Base-by-base conservation (phyloP, 2,329 filamentous ascomycete genomes). In the Colletotrichum gigasporum region DNA sequence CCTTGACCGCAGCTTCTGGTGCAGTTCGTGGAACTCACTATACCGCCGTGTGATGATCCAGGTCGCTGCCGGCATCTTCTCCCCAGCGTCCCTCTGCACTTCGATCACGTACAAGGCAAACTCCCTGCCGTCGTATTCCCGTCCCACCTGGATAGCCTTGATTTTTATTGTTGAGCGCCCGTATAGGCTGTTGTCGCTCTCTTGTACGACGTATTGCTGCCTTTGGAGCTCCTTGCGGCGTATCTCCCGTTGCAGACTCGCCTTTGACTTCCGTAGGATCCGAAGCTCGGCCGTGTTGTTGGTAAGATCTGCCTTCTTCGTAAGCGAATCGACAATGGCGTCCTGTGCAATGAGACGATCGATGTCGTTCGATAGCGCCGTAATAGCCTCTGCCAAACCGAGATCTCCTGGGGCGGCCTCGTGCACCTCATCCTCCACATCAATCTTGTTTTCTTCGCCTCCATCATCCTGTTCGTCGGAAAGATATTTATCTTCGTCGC, bases 101-200 rank as follows among this genome's bases (percentile, higher is more conserved):
- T 99, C 95, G 60, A 99, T 88, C 30, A 97, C 90, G 76, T 97
- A 99, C 65, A 97, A 83, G 8, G 95, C 96, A 74, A 91, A 99
- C 73, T 99, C 96, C 70, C 93, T 91, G 6, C 95, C 95, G 71
- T 97, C 94, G 26, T 95, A 91, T 69, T 98, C 96, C 66, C 90
- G 91, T 5, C 94, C 95, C 12, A 97, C 93, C 79, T 97, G 93
- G 56, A 97, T 94, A 0, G 92, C 93, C 73, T 96, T 96, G 74
- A 99, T 97, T 70, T 87, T 91, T 71, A 98, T 89, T 0, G 89
- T 93, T 2, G 96, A 95, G 16, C 95, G 91, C 2, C 96, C 96
- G 72, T 97, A 98, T 22, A 99, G 83, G 75, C 94, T 97, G 76
- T 97, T 99, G 75, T 99, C 96, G 73, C 94, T 97, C 78, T 99